Base-by-base conservation (phyloP, 2,329 filamentous ascomycete genomes). In the Periconia macrospinosa region DNA sequence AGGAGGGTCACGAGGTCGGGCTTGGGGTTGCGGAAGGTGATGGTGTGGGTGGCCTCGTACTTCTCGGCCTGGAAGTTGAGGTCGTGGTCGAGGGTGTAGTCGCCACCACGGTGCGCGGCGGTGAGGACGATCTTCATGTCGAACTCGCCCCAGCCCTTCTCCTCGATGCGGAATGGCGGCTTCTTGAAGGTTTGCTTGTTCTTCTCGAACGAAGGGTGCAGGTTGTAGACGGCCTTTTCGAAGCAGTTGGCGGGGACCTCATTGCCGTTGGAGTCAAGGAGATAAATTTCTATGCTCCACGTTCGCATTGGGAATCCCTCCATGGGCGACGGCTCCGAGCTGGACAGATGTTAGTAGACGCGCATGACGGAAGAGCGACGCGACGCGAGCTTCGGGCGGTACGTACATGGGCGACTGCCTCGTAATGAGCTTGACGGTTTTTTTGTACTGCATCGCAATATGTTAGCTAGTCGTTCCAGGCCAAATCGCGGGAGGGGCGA, bases 71-170 rank as follows among this genome's bases (percentile, higher is more conserved):
- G 83, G 75, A 99, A 99, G 81, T 97, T 97, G 56, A 99, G 83
- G 71, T 99, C 94, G 75, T 99, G 94, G 47, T 81, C 78, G 60
- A 99, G 81, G 14, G 84, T 81, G 68, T 91, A 85, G 69, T 96
- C 93, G 53, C 88, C 86, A 53, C 85, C 88, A 81, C 97, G 97
- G 76, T 94, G 91, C 30, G 89, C 86, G 42, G 89, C 90, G 69
- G 87, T 89, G 63, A 95, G 83, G 57, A 90, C 86, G 68, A 97
- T 94, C 45, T 81, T 82, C 86, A 99, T 93, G 72, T 97, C 94
- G 73, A 99, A 99, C 78, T 97, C 94, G 69, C 94, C 94, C 94
- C 94, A 99, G 63, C 94, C 94, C 77, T 97, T 90, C 76, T 99
- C 96, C 59, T 86, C 81, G 75, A 96, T 96, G 61, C 83, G 83